Evolutionary conservation across 768 basidiomycete genomes (phyloP).

Genomic region (Auriscalpium orientale): DNA sequence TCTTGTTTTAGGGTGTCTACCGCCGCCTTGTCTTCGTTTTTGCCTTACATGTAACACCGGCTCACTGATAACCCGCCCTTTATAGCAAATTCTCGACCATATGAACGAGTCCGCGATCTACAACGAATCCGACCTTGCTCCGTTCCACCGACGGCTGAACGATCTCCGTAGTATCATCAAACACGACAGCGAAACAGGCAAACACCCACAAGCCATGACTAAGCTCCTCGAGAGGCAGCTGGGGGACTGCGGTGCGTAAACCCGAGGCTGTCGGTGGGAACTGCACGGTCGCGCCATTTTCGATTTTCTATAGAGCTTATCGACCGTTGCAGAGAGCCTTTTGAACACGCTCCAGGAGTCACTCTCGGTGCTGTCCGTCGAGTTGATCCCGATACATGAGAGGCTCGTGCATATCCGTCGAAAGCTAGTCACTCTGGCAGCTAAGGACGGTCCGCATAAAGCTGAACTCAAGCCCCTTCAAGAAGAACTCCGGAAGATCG

Average conservation of each 20-base stretch:
- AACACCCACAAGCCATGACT: slow-evolving; percentile 81
- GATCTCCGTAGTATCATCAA: slow-evolving; percentile 84
- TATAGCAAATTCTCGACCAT: slow-evolving; percentile 86
- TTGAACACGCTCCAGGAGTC: slow-evolving; percentile 76
- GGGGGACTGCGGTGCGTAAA: slow-evolving; percentile 77
- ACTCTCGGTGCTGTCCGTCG: slow-evolving; percentile 78
- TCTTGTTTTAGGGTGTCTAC: background rate
- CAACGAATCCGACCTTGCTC: slow-evolving; percentile 82
- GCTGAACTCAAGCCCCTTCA: slow-evolving; percentile 82
- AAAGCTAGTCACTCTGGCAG: slow-evolving; percentile 80
- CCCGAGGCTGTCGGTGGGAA: background rate
- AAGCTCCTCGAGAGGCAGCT: slow-evolving; percentile 87
- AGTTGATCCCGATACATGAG: slow-evolving; percentile 88
- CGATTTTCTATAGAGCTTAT: background rate
- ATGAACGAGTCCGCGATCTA: slow-evolving; percentile 96
- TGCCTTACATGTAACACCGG: background rate
- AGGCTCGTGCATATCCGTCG: slow-evolving; percentile 81
- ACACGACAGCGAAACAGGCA: slow-evolving; percentile 70
- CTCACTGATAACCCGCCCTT: background rate
- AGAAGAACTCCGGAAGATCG: slow-evolving; percentile 92
- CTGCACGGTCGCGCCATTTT: background rate
- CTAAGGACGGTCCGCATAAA: slow-evolving; percentile 80
- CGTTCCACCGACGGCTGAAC: slow-evolving; percentile 75
- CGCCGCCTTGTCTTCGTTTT: background rate
- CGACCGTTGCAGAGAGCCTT: slow-evolving; percentile 43